Evolutionary conservation across 352 stramenopile species (phyloP).

Genomic region (Globisporangium irregulare): DNA sequence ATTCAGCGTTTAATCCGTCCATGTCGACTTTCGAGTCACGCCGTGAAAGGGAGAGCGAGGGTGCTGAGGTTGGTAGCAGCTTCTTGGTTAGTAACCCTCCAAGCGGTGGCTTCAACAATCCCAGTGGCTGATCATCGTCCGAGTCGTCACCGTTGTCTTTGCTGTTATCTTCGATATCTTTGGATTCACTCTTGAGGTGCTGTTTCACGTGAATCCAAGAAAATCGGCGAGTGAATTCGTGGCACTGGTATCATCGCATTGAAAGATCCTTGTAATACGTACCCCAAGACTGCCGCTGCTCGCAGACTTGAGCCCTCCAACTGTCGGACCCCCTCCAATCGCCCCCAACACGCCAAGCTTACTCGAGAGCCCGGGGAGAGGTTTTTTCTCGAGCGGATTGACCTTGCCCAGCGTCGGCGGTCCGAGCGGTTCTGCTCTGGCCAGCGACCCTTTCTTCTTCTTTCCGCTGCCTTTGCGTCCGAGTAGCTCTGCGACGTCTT

Average conservation of each 20-base stretch:
- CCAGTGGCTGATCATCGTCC: conserved; percentile 18
- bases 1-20: conserved; percentile 28
- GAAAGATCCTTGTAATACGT: conserved; percentile 12
- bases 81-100: conserved; percentile 50
- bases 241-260: neutral
- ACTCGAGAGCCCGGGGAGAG: conserved; percentile 44
- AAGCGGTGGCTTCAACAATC: conserved; percentile 53
- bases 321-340: conserved; percentile 20
- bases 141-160: conserved; percentile 26
- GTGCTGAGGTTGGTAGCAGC: conserved; percentile 28
- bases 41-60: conserved; percentile 18
- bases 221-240: neutral
- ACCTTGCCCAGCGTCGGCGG: conserved; percentile 36
- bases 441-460: conserved; percentile 53
- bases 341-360: conserved; percentile 31
- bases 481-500: conserved; percentile 79
- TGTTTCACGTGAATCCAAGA: conserved; percentile 9
- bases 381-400: conserved; percentile 70
- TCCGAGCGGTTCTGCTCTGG: conserved; percentile 42
- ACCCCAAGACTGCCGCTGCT: conserved; percentile 46
- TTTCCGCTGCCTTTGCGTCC: conserved; percentile 48
- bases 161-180: conserved; percentile 33
- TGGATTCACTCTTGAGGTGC: conserved; percentile 29
- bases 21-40: conserved; percentile 37
- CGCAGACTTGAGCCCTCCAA: conserved; percentile 39